A percentile compares a stretch with the other conserved stretches of the same genome.
Conservation (phyloP, 208 protist species). For the Trichomonas gallinae region DNA sequence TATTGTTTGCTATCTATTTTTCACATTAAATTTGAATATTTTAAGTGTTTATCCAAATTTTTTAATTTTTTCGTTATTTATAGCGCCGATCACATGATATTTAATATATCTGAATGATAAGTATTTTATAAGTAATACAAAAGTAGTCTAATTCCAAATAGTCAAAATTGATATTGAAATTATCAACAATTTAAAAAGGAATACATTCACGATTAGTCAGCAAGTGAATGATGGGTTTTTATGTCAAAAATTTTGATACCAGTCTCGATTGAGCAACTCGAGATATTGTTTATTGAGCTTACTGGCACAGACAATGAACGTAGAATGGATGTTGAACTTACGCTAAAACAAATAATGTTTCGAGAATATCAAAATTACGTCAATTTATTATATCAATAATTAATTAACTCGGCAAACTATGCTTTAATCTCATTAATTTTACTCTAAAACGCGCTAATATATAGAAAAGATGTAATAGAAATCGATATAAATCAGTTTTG, state of each 20-base stretch:
- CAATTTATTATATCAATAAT: neutral
- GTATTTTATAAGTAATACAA: too few relatives aligned
- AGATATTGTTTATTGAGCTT: neutral
- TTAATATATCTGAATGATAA: too few relatives aligned
- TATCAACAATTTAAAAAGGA: too few relatives aligned
- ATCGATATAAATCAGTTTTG: neutral
- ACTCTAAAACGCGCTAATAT: neutral
- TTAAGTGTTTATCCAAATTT: too few relatives aligned
- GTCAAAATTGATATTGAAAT: too few relatives aligned
- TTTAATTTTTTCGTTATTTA: too few relatives aligned
- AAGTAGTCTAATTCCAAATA: too few relatives aligned
- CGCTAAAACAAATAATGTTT: neutral
- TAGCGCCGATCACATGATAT: too few relatives aligned
- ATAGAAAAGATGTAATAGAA: neutral
- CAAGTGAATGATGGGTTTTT: too few relatives aligned
- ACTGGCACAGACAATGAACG: neutral
- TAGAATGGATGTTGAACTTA: neutral
- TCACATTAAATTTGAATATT: too few relatives aligned
- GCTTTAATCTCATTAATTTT: neutral
- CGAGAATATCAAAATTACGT: neutral
- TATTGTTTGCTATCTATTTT: too few relatives aligned
- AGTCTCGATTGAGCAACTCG: neutral
- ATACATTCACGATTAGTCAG: too few relatives aligned
- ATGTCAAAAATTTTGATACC: neutral
- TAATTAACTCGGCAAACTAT: neutral